These are phyloP conservation scores for Acanthamoeba royreba DNA, from an alignment of 208 protist species.

Conservation along the genomic window DNA sequence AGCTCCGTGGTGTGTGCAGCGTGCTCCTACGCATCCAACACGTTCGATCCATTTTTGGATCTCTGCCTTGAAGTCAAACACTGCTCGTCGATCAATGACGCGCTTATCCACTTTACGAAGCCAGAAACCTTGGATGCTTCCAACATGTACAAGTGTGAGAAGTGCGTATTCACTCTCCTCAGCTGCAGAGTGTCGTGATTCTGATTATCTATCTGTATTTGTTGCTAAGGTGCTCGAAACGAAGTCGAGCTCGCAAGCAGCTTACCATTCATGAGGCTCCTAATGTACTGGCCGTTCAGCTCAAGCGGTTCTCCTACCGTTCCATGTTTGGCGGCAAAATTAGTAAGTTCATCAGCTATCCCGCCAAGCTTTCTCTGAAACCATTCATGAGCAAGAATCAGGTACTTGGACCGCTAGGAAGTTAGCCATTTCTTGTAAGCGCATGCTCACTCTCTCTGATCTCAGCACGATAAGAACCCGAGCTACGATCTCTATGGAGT, in stretches of 20 bases:
- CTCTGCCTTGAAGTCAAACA: conserved; percentile 78
- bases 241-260: conserved; percentile 74
- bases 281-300: conserved; percentile 79
- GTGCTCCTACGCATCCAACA: conserved; percentile 76
- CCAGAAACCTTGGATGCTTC: conserved; percentile 74
- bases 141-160: conserved; percentile 81
- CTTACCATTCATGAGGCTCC: conserved; percentile 75
- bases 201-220: neutral
- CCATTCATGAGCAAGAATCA: conserved; percentile 43
- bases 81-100: conserved; percentile 54
- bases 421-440: too few species aligned
- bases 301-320: conserved; percentile 81
- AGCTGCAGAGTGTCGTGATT: neutral
- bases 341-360: conserved; percentile 55
- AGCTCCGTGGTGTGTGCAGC: conserved; percentile 68
- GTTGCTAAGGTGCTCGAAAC: conserved; percentile 61
- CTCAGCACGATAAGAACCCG: conserved; percentile 31
- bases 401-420: neutral
- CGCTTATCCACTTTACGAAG: conserved; percentile 72
- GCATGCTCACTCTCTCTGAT: neutral
- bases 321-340: conserved; percentile 62
- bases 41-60: conserved; percentile 83
- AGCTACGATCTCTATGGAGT: conserved; percentile 80
- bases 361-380: conserved; percentile 52
- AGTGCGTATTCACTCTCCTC: conserved; percentile 38